Conservation (phyloP, 306 rosid genomes). For the Crotalaria pallida region DNA sequence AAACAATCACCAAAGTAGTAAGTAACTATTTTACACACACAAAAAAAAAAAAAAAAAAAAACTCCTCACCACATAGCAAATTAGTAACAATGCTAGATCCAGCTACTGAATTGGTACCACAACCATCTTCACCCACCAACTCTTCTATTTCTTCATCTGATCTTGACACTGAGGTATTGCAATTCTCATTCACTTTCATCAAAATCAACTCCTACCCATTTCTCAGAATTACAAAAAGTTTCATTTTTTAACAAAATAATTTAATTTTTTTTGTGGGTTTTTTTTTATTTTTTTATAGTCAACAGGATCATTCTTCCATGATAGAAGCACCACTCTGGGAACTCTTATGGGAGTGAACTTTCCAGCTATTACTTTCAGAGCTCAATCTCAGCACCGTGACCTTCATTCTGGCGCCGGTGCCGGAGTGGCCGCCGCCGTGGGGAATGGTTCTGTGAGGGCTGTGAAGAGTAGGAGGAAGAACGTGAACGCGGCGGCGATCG, state of each 20-base stretch:
- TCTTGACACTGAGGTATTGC: slow-evolving; percentile 64
- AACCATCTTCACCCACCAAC: slow-evolving; percentile 79
- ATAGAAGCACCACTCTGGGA: slow-evolving; percentile 79
- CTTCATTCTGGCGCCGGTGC: slow-evolving; percentile 11
- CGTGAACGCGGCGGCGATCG: neutral
- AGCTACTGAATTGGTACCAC: slow-evolving; percentile 59
- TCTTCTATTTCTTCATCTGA: slow-evolving; percentile 93
- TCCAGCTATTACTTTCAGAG: slow-evolving; percentile 67
- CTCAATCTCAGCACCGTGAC: slow-evolving; percentile 49
- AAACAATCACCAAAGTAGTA: too few relatives aligned
- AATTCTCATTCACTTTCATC: neutral
- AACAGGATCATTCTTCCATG: slow-evolving; percentile 92
- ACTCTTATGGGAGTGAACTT: slow-evolving; percentile 89
- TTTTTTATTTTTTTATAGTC: slow-evolving; percentile 35
- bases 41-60: neutral
- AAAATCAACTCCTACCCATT: neutral
- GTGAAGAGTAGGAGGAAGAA: slow-evolving; percentile 42
- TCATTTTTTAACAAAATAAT: neutral
- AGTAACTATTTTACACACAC: neutral
- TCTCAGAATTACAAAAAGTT: neutral
- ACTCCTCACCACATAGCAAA: neutral
- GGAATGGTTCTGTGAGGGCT: slow-evolving; percentile 24
- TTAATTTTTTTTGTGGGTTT: neutral
- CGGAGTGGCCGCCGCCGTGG: neutral
- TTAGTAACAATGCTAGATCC: slow-evolving; percentile 57